Conservation (phyloP, 129 eudicot genomes). For the Flaveria bidentis region DNA sequence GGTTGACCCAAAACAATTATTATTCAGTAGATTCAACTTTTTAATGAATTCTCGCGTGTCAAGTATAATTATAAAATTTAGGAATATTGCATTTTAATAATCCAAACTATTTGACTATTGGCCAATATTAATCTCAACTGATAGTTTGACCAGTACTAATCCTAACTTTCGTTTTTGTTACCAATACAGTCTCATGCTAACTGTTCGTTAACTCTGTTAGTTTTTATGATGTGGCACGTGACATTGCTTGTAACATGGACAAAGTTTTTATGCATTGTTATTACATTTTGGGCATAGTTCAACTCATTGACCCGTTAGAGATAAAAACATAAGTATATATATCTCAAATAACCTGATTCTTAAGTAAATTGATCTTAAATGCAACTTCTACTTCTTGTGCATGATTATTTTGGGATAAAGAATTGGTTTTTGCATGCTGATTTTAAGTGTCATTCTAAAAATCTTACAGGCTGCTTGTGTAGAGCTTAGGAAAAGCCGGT, state of each 20-base stretch:
- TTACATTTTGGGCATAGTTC: neutral
- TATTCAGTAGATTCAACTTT: neutral
- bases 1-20: neutral
- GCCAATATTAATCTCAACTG: no score
- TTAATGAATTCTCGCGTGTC: neutral
- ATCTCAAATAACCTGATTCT: neutral
- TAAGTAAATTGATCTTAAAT: neutral
- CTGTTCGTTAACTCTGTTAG: no score
- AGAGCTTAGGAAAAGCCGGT: conserved; percentile 71
- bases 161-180: no score
- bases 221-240: no score
- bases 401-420: neutral
- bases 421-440: neutral
- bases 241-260: no score
- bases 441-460: neutral
- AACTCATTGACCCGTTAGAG: neutral
- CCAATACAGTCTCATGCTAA: no score
- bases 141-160: no score
- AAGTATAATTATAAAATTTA: neutral
- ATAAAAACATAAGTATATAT: neutral
- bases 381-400: no score
- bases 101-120: no score
- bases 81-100: no score
- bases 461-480: conserved; percentile 82
- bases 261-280: neutral